These are phyloP conservation scores for Thalassiosira mediterranea DNA, from an alignment of 352 stramenopile species.

Conservation along the genomic window DNA sequence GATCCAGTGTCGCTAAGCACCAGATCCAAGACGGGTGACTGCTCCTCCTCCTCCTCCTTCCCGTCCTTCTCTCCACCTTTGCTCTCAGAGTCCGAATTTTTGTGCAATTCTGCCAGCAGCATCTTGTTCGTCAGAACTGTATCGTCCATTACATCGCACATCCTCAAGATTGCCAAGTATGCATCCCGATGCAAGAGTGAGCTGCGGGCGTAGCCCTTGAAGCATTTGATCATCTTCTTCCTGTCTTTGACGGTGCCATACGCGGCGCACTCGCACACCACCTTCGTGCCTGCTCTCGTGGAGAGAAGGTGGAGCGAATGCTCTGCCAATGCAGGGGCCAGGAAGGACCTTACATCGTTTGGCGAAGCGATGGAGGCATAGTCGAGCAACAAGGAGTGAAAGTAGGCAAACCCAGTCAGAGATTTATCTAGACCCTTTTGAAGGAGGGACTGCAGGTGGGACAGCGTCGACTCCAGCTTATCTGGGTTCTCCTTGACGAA, in stretches of 20 bases:
- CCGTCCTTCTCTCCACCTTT: constrained; percentile 24
- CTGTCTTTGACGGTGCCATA: constrained; percentile 84
- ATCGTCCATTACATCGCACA: constrained; percentile 84
- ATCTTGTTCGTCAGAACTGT: constrained; percentile 86
- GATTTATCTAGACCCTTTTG: constrained; percentile 82
- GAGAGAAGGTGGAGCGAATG: constrained; percentile 77
- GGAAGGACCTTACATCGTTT: constrained; percentile 64
- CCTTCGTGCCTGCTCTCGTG: constrained; percentile 67
- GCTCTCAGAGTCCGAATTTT: constrained; percentile 48
- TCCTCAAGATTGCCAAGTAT: constrained; percentile 80
- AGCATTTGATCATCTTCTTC: constrained; percentile 83
- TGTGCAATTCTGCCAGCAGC: constrained; percentile 79
- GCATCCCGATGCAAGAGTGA: constrained; percentile 81
- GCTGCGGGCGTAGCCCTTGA: constrained; percentile 81
- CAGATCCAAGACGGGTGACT: constrained; percentile 74
- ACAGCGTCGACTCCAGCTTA: constrained; percentile 69
- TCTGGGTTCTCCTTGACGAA: constrained; percentile 61
- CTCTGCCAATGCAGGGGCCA: constrained; percentile 70
- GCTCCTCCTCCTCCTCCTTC: constrained; percentile 28
- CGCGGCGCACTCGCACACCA: constrained; percentile 67
- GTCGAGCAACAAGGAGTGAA: constrained; percentile 78
- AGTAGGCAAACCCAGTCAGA: constrained; percentile 79
- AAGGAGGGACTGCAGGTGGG: constrained; percentile 70
- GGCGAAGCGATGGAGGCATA: constrained; percentile 65
- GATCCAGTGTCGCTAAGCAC: constrained; percentile 69